Evolutionary conservation across 441 rosid species (phyloP).

Genomic region (Omphalea diandra): DNA sequence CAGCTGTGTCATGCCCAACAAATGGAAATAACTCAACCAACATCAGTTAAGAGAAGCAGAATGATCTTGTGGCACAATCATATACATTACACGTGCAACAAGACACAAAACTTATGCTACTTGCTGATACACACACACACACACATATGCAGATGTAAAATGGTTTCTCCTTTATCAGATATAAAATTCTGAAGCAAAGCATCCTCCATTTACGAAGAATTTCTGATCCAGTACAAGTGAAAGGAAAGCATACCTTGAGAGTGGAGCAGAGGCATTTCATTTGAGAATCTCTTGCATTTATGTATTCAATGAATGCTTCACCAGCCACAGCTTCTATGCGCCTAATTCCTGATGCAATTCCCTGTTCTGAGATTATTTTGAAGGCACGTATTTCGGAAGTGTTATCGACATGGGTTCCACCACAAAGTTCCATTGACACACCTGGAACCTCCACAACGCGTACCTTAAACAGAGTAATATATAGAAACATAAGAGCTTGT

Average conservation of each 20-base stretch:
- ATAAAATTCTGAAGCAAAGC: slow-evolving; percentile 8
- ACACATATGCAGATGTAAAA: neutral
- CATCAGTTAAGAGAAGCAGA: neutral
- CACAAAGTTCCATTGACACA: slow-evolving; percentile 97
- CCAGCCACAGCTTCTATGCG: slow-evolving; percentile 98
- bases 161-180: neutral
- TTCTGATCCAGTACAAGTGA: neutral
- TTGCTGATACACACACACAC: neutral
- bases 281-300: slow-evolving; percentile 67
- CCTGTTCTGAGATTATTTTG: slow-evolving; percentile 91
- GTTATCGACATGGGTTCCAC: slow-evolving; percentile 91
- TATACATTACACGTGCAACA: neutral
- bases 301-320: slow-evolving; percentile 83
- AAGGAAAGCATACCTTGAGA: slow-evolving; percentile 61
- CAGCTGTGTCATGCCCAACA: neutral
- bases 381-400: slow-evolving; percentile 89
- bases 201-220: neutral
- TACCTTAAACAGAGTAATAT: slow-evolving; percentile 45
- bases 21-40: neutral
- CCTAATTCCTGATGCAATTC: slow-evolving; percentile 90
- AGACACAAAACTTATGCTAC: neutral
- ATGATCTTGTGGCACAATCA: neutral
- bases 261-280: slow-evolving; percentile 73
- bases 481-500: neutral
- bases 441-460: slow-evolving; percentile 97